These are phyloP conservation scores for Candida chilensis DNA, from an alignment of 805 yeast species.

Conservation along the genomic window DNA sequence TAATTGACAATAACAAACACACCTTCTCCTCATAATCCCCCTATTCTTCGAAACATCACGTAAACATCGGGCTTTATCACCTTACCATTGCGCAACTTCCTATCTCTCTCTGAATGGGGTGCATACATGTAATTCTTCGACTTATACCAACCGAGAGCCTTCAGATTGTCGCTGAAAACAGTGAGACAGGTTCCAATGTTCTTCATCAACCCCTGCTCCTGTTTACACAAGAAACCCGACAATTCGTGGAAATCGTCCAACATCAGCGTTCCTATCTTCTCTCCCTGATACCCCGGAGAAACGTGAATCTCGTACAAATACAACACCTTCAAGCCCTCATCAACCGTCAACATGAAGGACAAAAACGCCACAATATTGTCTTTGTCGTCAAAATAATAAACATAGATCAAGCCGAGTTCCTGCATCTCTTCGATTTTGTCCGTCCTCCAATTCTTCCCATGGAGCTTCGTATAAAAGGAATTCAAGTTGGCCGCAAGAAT, in stretches of 20 bases:
- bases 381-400: constrained; percentile 14
- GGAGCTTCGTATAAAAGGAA: constrained; percentile 11
- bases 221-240: too few relatives aligned
- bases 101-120: constrained; percentile 35
- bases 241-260: constrained; percentile 23
- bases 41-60: constrained; percentile 12
- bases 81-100: constrained; percentile 25
- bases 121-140: constrained; percentile 26
- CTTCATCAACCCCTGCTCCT: constrained; percentile 5
- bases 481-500: constrained; percentile 19
- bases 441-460: constrained; percentile 30
- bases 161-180: constrained; percentile 36
- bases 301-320: constrained; percentile 55
- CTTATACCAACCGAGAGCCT: constrained; percentile 34
- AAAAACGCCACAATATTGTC: constrained; percentile 26
- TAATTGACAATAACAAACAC: too few relatives aligned
- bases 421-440: constrained; percentile 35
- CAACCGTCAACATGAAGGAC: constrained; percentile 34
- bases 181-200: constrained; percentile 30
- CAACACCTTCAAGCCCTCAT: constrained; percentile 25
- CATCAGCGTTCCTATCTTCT: constrained; percentile 27
- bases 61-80: constrained; percentile 34
- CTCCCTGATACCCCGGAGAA: constrained; percentile 17
- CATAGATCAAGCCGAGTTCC: constrained; percentile 36
- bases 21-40: too few relatives aligned